Base-by-base conservation (phyloP, 148 eudicot genomes). In the Fagopyrum esculentum region DNA sequence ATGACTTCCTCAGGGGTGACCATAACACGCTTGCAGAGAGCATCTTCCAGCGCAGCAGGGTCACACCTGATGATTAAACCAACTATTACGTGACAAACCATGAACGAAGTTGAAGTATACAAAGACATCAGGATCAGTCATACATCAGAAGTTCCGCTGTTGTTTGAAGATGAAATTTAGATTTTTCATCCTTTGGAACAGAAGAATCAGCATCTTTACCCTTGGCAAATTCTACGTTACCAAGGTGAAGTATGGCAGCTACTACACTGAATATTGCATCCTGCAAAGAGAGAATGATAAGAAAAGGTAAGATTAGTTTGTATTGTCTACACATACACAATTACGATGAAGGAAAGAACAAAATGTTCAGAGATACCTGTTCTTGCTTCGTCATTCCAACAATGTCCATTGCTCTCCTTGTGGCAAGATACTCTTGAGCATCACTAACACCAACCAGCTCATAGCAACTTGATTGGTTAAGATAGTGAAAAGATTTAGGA, bases 211-310 rank as follows among this genome's bases (percentile, higher is more conserved):
- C 74, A 72, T 93, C 98, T 81, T 83, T 63, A 63, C 98, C 98
- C 77, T 87, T 90, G 26, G 85, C 10, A 80, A 93, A 93, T 75
- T 89, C 86, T 73, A 89, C 22, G 77, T 93, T 93, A 78, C 96
- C 96, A 63, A 93, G 84, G 85, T 93, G 98, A 77, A 93, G 96
- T 82, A 93, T 85, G 57, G 93, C 71, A 78, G 96, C 96, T 74
- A 93, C 90, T 77, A 90, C 91, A 74, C 98, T 87, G 80, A 93
- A 93, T 78, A 90, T 93, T 74, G 96, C 98, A 45, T 93, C 98
- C 98, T 92, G 82, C 78, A 77, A 51, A 5, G 48, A 40, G 22
- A 55, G 26, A 73, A 74, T 45, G 9, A 71, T 46, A 71, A 60
- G 57, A 6, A 49, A 63, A 59, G 61, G 61, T 73, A 57, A 66